Percentiles rank a stretch among this genome's conserved stretches.
These are phyloP conservation scores for Solanum bulbocastanum DNA, from an alignment of 257 asterid genomes.

Conservation along the genomic window DNA sequence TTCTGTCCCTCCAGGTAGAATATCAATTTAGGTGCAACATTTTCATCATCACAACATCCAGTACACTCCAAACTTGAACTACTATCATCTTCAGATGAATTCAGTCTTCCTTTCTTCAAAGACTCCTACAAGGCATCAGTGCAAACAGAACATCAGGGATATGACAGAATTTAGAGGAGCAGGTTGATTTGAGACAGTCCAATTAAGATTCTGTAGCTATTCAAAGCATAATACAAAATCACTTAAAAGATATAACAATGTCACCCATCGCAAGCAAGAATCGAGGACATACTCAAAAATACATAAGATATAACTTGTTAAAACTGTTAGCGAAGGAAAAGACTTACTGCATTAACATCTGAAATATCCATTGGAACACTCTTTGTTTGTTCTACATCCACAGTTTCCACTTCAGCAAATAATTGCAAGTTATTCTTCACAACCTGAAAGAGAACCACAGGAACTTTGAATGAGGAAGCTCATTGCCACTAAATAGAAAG, in stretches of 20 bases:
- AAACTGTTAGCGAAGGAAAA: not conserved
- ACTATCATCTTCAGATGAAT: conserved; percentile 20
- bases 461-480: not conserved
- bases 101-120: conserved; percentile 27
- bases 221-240: not conserved
- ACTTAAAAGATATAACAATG: not conserved
- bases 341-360: conserved; percentile 31
- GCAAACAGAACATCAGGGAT: not conserved
- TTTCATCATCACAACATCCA: conserved; percentile 24
- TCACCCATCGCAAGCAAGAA: not conserved
- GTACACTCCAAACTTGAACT: conserved; percentile 13
- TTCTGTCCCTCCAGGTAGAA: conserved; percentile 61
- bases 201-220: not conserved
- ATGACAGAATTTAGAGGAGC: not conserved
- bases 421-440: conserved; percentile 12
- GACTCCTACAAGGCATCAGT: conserved; percentile 22
- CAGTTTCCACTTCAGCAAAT: conserved; percentile 30
- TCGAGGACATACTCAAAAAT: not conserved
- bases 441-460: conserved; percentile 20
- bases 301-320: not conserved
- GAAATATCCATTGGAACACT: conserved; percentile 18
- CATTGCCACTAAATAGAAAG: not conserved
- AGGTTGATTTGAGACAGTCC: not conserved
- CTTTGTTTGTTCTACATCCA: conserved; percentile 20
- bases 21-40: conserved; percentile 36